Evolutionary conservation across 2,329 filamentous ascomycete species (phyloP).

Genomic region (Macrophomina pseudophaseolina): DNA sequence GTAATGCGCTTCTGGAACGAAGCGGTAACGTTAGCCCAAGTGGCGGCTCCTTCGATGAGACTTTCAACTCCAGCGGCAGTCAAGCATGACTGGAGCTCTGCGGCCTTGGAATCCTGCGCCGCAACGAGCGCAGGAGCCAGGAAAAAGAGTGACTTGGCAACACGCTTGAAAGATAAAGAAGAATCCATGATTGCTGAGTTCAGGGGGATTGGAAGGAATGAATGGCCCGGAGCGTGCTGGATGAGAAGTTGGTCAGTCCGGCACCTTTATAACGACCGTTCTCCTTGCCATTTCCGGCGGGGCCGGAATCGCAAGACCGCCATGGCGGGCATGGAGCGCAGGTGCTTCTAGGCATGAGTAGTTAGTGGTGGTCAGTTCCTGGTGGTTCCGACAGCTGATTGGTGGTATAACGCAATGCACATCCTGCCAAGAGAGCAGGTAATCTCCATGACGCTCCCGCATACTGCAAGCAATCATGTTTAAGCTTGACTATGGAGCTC

Average conservation of each 20-base stretch:
- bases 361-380: neutral
- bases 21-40: conserved; percentile 28
- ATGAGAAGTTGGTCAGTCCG: neutral
- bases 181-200: conserved; percentile 7
- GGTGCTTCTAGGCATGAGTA: neutral
- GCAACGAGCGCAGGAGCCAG: neutral
- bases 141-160: conserved; percentile 14
- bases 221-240: neutral
- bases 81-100: conserved; percentile 28
- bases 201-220: neutral
- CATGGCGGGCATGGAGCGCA: neutral
- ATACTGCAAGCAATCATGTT: too few relatives aligned
- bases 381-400: neutral
- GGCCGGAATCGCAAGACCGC: neutral
- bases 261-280: conserved; percentile 2
- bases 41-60: conserved; percentile 24
- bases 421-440: conserved; percentile 7
- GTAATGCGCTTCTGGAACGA: conserved; percentile 30
- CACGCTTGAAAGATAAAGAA: conserved; percentile 4
- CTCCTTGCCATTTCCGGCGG: conserved; percentile 2
- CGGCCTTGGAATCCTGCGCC: conserved; percentile 11
- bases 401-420: conserved; percentile 11
- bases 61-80: conserved; percentile 19
- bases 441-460: conserved; percentile 3
- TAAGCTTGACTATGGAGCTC: neutral